Conservation (phyloP, 116 monocot species). For the Dioscorea cayenensis region DNA sequence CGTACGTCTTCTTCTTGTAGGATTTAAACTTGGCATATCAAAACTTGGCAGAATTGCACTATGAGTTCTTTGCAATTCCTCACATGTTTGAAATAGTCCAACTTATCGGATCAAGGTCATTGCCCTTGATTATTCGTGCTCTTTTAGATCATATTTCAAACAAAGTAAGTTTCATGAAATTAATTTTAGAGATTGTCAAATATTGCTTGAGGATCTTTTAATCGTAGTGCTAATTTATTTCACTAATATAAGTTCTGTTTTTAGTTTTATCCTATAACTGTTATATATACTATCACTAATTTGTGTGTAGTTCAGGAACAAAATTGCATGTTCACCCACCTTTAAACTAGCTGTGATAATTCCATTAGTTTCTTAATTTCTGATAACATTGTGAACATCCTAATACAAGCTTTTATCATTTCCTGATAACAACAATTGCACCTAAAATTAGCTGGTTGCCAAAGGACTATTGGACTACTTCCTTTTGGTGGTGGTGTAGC, state of each 20-base stretch:
- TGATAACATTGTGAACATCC: neutral
- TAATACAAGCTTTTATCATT: neutral
- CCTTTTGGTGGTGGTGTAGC: constrained; percentile 88
- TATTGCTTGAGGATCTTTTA: no score
- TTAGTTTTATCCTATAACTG: no score
- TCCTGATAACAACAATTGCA: constrained; percentile 65
- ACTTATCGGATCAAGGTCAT: constrained; percentile 78
- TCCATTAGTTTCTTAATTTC: no score
- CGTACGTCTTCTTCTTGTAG: constrained; percentile 29
- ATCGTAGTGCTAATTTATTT: no score
- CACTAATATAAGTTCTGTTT: no score
- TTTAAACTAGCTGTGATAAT: no score
- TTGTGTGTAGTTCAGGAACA: no score
- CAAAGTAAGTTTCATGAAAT: constrained; percentile 38
- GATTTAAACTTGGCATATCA: constrained; percentile 75
- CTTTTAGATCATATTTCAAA: constrained; percentile 78
- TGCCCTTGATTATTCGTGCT: constrained; percentile 88
- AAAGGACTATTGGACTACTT: constrained; percentile 83
- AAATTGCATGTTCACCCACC: no score
- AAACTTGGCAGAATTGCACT: constrained; percentile 53
- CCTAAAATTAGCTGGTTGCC: constrained; percentile 81
- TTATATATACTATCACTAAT: no score
- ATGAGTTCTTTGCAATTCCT: constrained; percentile 80
- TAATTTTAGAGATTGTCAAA: neutral
- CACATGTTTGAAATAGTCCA: constrained; percentile 86